These are phyloP conservation scores for Alternaria longipes DNA, from an alignment of 2,329 filamentous ascomycete genomes.

Conservation along the genomic window DNA sequence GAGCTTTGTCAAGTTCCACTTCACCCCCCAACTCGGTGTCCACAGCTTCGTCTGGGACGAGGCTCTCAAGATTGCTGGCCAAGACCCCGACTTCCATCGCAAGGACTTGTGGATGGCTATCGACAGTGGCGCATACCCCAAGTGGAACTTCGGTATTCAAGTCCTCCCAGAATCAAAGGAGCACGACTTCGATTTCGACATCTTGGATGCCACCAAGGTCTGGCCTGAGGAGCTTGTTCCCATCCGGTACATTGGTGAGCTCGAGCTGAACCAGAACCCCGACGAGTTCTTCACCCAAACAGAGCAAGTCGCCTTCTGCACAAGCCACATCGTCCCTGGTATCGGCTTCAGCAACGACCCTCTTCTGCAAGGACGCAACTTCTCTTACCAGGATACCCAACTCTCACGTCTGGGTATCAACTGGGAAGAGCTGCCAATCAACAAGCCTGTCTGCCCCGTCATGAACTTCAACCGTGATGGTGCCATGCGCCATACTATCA, in stretches of 20 bases:
- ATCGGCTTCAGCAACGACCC: constrained; percentile 82
- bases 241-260: constrained; percentile 78
- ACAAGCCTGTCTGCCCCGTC: constrained; percentile 76
- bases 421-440: constrained; percentile 80
- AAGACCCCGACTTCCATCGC: constrained; percentile 81
- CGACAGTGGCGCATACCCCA: constrained; percentile 73
- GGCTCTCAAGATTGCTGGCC: constrained; percentile 70
- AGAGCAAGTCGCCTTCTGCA: constrained; percentile 85
- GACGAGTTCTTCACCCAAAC: constrained; percentile 86
- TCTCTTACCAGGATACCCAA: constrained; percentile 73
- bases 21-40: constrained; percentile 76
- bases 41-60: constrained; percentile 84
- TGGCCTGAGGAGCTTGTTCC: constrained; percentile 84
- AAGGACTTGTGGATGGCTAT: constrained; percentile 81
- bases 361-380: constrained; percentile 76
- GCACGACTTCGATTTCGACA: constrained; percentile 84
- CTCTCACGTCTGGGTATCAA: constrained; percentile 75
- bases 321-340: constrained; percentile 79
- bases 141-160: constrained; percentile 87
- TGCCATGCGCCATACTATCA: constrained; percentile 75
- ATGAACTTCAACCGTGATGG: constrained; percentile 83
- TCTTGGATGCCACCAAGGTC: constrained; percentile 84
- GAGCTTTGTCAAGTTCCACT: constrained; percentile 81
- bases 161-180: constrained; percentile 74
- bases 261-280: constrained; percentile 80